Base-by-base conservation (phyloP, 805 yeast genomes). In the Priceomyces medius region DNA sequence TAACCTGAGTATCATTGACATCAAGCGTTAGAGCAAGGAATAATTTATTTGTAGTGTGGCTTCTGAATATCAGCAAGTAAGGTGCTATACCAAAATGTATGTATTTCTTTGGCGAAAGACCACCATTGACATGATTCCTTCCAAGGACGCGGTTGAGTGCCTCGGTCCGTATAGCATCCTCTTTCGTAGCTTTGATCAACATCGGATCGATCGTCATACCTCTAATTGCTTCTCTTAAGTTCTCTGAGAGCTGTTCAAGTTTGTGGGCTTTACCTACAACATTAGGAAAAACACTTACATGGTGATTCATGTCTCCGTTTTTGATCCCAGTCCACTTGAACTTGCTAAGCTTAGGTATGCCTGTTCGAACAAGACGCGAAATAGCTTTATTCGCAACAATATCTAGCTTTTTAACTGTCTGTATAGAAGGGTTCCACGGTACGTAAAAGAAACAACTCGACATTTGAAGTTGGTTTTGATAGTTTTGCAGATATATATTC, bases 401-500 rank as follows among this genome's bases (percentile, higher is more conserved):
- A 31, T 49, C 45, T 9, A 49, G 36, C 16, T 34, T 37, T n/a
- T 35, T 41, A 9, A 45, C 28, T 13, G 45, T 41, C n/a, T 35
- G 27, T 20, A 42, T 20, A n/a, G 46, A 39, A 10, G 53, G 53
- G n/a, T 34, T 38, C 53, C 53, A 49, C 4, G 48, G 50, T 16
- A 49, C 40, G 20, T 44, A 43, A 7, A 43, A 18, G 38, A 42
- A 49, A 10, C 41, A 27, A 18, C 40, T 32, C n/a, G 45, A 37
- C 47, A 44, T 43, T 18, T 41, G 36, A 8, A 21, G 28, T 16
- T 40, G 48, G 16, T 37, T 37, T 8, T 41, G 40, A 36, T 41
- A 47, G 37, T 49, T 49, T 35, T 49, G 51, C 47, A 43, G 46
- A 24, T 41, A 49, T 13, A 47, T 41, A 31, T 46, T 45, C 19